Conservation (phyloP, 768 basidiomycete species). For the Psilocybe sp. region DNA sequence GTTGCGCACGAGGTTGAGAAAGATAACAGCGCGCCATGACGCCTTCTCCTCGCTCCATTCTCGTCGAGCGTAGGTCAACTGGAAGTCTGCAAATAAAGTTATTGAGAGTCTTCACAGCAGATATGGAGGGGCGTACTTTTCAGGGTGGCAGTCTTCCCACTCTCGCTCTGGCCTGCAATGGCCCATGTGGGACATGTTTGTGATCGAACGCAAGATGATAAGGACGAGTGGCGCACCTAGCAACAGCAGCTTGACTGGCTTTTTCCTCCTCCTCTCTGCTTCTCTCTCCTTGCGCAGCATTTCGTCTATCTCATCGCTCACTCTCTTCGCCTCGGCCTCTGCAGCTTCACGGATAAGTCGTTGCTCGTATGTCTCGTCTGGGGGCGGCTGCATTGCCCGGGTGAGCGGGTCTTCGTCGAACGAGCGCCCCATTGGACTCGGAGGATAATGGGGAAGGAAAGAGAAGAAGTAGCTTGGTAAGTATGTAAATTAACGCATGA, state of each 20-base stretch:
- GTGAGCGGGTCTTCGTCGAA: conserved; percentile 63
- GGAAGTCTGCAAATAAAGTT: conserved; percentile 51
- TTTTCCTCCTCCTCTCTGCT: conserved; percentile 57
- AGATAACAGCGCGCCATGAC: conserved; percentile 74
- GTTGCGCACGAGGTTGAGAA: conserved; percentile 78
- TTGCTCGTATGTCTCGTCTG: conserved; percentile 58
- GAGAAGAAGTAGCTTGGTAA: not conserved
- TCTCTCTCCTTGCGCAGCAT: conserved; percentile 61
- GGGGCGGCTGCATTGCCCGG: conserved; percentile 57
- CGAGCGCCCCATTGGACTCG: conserved; percentile 21
- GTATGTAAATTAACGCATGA: no score
- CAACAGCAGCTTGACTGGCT: conserved; percentile 70
- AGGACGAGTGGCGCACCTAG: conserved; percentile 42
- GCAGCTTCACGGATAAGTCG: conserved; percentile 51
- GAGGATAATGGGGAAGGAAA: not conserved
- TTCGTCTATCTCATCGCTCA: conserved; percentile 77
- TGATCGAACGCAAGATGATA: conserved; percentile 1
- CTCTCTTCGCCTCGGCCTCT: conserved; percentile 60
- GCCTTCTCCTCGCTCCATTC: conserved; percentile 70
- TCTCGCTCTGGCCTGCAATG: conserved; percentile 60
- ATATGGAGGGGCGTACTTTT: conserved; percentile 52
- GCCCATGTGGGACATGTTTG: conserved; percentile 1
- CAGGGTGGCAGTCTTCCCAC: conserved; percentile 76
- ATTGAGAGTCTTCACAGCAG: conserved; percentile 4
- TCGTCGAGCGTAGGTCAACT: conserved; percentile 65